phyloP scores from a whole-genome alignment of 2,329 filamentous ascomycete species.

The Alternaria metachromatica region DNA sequence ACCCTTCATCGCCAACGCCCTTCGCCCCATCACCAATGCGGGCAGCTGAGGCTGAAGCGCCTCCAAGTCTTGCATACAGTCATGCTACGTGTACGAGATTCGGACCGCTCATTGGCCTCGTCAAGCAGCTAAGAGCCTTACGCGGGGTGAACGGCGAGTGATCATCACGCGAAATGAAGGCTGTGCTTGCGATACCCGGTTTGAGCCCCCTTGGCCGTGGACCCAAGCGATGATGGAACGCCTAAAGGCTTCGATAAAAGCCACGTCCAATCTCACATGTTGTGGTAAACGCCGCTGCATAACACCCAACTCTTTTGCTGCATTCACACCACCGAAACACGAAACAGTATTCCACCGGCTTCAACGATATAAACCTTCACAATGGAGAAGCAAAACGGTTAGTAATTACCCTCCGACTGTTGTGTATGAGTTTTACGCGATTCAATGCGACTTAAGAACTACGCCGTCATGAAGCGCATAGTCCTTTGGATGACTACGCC shows the following conservation, averaged over 20 bases:
- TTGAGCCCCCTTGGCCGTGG: conserved; percentile 15
- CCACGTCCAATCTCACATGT: neutral
- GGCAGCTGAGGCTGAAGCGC: conserved; percentile 20
- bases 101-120: conserved; percentile 13
- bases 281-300: neutral
- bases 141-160: conserved; percentile 8
- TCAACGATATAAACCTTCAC: conserved; percentile 4
- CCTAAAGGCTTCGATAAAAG: conserved; percentile 20
- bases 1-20: conserved; percentile 3
- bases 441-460: neutral
- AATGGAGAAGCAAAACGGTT: conserved; percentile 49
- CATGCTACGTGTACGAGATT: conserved; percentile 3
- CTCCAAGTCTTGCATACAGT: neutral
- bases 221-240: conserved; percentile 18
- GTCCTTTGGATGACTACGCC: neutral
- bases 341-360: neutral
- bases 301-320: neutral
- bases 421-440: neutral
- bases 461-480: neutral
- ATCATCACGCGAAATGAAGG: conserved; percentile 22
- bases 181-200: conserved; percentile 23
- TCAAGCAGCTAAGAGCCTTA: conserved; percentile 2
- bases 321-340: neutral
- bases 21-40: conserved; percentile 1
- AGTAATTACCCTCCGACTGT: conserved; percentile 14